These are phyloP conservation scores for Hemerocallis citrina DNA, from an alignment of 106 monocot genomes.

Conservation along the genomic window DNA sequence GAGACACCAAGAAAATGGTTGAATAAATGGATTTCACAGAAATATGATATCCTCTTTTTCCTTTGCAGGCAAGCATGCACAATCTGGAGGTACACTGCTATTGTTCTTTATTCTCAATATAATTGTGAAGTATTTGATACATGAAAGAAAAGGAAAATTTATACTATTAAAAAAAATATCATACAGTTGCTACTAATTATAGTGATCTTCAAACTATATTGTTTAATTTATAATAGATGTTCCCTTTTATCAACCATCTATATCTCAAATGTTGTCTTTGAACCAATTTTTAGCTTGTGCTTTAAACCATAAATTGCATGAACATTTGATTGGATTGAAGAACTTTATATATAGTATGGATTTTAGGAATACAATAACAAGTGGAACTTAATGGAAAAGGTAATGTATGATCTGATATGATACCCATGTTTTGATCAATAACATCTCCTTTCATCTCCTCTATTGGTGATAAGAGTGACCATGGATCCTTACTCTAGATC, in stretches of 20 bases:
- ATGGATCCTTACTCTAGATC: too few species aligned
- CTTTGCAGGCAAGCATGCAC: constrained; percentile 81
- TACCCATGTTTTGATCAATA: too few species aligned
- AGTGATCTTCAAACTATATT: neutral
- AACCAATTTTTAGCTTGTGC: neutral
- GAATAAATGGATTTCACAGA: neutral
- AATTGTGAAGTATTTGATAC: neutral
- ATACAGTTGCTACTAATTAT: neutral
- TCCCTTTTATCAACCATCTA: neutral
- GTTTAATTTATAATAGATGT: neutral
- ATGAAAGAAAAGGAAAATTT: neutral
- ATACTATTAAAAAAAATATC: neutral
- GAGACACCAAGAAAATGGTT: neutral
- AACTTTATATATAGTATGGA: too few species aligned
- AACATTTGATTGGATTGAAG: neutral
- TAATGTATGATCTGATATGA: too few species aligned
- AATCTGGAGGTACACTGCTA: constrained; percentile 62
- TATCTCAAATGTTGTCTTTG: neutral
- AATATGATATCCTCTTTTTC: constrained; percentile 1
- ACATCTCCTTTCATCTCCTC: too few species aligned
- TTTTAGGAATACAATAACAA: too few species aligned
- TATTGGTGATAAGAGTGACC: too few species aligned
- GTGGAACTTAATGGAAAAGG: too few species aligned
- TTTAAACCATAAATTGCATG: neutral
- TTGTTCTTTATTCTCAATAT: neutral